Base-by-base conservation (phyloP, 169 alveolate genomes). In the Fabrea salina region DNA sequence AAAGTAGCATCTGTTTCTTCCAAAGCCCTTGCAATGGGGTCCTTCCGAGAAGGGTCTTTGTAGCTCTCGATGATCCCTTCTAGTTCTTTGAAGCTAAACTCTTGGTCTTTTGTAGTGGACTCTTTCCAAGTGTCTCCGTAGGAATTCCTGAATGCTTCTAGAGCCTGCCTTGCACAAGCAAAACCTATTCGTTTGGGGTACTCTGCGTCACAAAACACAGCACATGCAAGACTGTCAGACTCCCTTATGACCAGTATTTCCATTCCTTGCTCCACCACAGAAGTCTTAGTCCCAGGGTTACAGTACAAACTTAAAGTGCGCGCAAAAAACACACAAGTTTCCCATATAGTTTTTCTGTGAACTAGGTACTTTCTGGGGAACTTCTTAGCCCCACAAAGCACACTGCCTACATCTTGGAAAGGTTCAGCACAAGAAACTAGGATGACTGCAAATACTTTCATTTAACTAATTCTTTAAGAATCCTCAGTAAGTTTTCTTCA, bases 261-360 rank as follows among this genome's bases (percentile, higher is more conserved):
- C 75, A 64, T 64, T 37, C 50, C 75, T 64, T 64, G 57, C 13
- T 64, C 57, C 0, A 22, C 50, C 41, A 56, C 50, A 22, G 75
- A 35, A 37, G 75, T 64, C 19, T 19, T 37, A 3, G 47, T 64
- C 13, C 75, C 75, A 7, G 75, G 75, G 37, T 64, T 51, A 30
- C 75, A 64, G 30, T 32, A 64, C 16, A 64, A 6, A 32, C 57
- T 4, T 22, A 64, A 33, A 35, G 75, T 64, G 19, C 41, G 35
- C 32, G 56, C 16, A 19, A 64, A 40, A 40, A 64, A 64, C 75
- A 51, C 13, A 41, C 75, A 64, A 64, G 75, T 64, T 64, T 64
- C 75, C 16, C 25, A 51, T 39, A 64, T 33, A 41, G 75, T 64
- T 2, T 40, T 64, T 64, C 19, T 40, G n/a, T 64, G 75, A 41